Evolutionary conservation across 2,329 filamentous ascomycete species (phyloP).

Genomic region (Paracorniculantispora psalliotae): DNA sequence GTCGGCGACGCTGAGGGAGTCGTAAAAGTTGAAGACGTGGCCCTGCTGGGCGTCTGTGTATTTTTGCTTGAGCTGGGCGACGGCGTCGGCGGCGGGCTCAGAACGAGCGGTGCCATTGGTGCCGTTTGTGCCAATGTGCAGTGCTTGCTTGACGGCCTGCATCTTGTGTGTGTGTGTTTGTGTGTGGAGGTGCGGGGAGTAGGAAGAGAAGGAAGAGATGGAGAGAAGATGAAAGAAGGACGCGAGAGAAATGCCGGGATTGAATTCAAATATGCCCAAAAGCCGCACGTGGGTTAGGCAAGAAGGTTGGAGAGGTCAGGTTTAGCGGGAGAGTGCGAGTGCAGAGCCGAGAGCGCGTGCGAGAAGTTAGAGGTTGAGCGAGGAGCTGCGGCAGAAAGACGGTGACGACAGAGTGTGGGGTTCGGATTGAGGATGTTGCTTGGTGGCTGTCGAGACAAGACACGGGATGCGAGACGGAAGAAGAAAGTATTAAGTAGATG

Average conservation of each 20-base stretch:
- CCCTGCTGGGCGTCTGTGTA: constrained; percentile 73
- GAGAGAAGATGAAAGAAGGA: background rate
- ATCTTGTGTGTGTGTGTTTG: constrained; percentile 27
- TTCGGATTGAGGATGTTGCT: background rate
- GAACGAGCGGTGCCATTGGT: constrained; percentile 28
- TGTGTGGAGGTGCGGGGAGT: constrained; percentile 2
- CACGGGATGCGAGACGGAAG: background rate
- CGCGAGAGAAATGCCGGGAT: background rate
- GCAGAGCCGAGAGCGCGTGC: no score
- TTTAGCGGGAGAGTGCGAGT: background rate
- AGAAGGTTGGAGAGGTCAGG: background rate
- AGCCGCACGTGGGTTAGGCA: constrained; percentile 6
- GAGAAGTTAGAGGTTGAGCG: background rate
- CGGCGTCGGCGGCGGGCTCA: constrained; percentile 59
- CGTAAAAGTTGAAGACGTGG: constrained; percentile 77
- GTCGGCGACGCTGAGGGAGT: constrained; percentile 67
- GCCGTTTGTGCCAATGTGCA: constrained; percentile 32
- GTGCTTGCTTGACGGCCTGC: constrained; percentile 40
- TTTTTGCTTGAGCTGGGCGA: constrained; percentile 65
- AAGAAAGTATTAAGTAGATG: background rate
- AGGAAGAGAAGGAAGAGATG: constrained; percentile 11
- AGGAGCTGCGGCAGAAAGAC: constrained; percentile 5
- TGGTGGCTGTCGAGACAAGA: background rate
- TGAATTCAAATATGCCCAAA: background rate
- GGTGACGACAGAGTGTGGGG: constrained; percentile 10